Base-by-base conservation (phyloP, 306 rosid species). In the Biancaea sappan region DNA sequence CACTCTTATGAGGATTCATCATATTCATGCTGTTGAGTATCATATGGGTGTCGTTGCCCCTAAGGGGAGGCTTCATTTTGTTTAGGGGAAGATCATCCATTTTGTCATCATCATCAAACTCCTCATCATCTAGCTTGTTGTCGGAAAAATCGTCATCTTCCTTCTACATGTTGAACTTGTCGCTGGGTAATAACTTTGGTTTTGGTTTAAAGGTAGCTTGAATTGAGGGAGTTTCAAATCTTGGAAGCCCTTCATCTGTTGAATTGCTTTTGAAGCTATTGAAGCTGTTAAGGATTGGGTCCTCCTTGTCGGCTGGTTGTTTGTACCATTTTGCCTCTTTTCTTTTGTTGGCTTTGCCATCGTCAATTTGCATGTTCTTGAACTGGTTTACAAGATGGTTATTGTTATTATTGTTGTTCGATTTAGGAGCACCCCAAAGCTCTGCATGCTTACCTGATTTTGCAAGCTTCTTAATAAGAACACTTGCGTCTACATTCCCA, bases 381-480 rank as follows among this genome's bases (percentile, higher is more conserved):
- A 80, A 16, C 85, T 91, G 91, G 48, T 85, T 86, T 0, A 78
- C 67, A 11, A 79, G n/a, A 15, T 88, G 65, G 69, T 47, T 57
- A 8, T 72, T 29, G 15, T 75, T 80, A 52, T 75, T 78, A 62
- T 77, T 70, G n/a, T n/a, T n/a, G 76, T 85, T 84, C 4, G 79
- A 37, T 73, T 88, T 85, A 0, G 88, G 73, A 34, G 87, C 86
- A 14, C 82, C 88, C 96, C 99, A 95, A 15, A 90, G 66, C 81
- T 88, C 92, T 18, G 98, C 99, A 83, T 88, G 92, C 69, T 95
- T 95, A 19, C 98, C 97, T n/a, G 99, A 92, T 70, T 95, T 95
- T 0, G 84, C 57, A 16, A 95, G 92, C 86, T 90, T 95, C 92
- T 86, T 95, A 66, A 95, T 92, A 64, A 95, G 91, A 70, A 95